phyloP scores from a whole-genome alignment of 2,329 filamentous ascomycete genomes.

The Aspergillus chevalieri region DNA sequence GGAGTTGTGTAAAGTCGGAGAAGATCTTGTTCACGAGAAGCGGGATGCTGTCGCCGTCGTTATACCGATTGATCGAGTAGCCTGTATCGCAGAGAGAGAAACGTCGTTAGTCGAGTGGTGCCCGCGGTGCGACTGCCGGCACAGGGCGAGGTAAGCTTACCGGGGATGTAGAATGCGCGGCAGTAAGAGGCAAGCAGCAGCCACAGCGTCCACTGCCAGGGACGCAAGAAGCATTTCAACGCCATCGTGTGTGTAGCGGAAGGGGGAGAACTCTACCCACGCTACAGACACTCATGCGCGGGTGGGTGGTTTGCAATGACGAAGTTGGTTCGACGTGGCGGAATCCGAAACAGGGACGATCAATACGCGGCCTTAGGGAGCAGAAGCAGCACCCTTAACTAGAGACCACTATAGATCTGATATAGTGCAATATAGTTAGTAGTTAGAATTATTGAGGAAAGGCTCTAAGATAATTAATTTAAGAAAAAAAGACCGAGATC shows the following conservation, averaged over 20 bases:
- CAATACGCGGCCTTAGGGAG: no score
- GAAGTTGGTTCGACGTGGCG: constrained; percentile 12
- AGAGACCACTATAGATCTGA: no score
- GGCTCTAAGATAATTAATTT: not conserved
- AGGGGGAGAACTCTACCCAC: not conserved
- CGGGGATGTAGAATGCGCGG: constrained; percentile 78
- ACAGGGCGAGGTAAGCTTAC: constrained; percentile 42
- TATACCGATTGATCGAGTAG: constrained; percentile 77
- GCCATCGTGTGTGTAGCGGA: constrained; percentile 11
- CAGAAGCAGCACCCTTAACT: no score
- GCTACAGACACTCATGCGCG: constrained; percentile 7
- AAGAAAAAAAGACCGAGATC: not conserved
- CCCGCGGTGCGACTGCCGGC: not conserved
- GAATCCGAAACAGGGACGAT: constrained; percentile 5
- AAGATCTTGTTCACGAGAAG: constrained; percentile 90
- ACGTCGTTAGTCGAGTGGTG: constrained; percentile 7
- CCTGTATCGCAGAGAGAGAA: constrained; percentile 45
- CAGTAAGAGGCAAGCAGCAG: constrained; percentile 48
- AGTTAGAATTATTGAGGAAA: no score
- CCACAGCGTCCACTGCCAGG: constrained; percentile 28
- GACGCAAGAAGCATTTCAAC: constrained; percentile 8
- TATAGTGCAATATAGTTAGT: no score
- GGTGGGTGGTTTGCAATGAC: constrained; percentile 2
- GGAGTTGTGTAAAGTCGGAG: constrained; percentile 81
- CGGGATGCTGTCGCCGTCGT: constrained; percentile 68